These are phyloP conservation scores for Rhamnella rubrinervis DNA, from an alignment of 331 rosid species.

Conservation along the genomic window DNA sequence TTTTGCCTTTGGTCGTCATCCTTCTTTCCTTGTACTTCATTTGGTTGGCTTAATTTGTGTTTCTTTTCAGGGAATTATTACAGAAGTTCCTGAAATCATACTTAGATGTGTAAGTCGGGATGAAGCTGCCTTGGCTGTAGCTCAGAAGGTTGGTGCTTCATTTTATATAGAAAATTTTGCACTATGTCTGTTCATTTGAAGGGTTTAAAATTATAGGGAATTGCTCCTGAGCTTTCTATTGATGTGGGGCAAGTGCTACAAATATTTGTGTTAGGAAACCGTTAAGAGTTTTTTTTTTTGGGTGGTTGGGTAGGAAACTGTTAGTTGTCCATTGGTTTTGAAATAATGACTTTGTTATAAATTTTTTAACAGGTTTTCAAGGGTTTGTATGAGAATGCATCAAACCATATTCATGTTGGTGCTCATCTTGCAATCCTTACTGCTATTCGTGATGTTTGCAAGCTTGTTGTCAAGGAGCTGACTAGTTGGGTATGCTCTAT, in stretches of 20 bases:
- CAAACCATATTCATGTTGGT: constrained; percentile 64
- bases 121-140: constrained; percentile 99
- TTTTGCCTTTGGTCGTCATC: not conserved
- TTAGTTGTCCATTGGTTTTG: not conserved
- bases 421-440: constrained; percentile 82
- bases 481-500: constrained; percentile 85
- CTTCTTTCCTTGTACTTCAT: not conserved
- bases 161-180: constrained; percentile 5
- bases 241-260: not conserved
- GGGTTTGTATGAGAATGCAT: constrained; percentile 79
- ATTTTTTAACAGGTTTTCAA: constrained; percentile 62
- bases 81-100: constrained; percentile 94
- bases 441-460: constrained; percentile 99
- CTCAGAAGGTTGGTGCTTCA: constrained; percentile 69
- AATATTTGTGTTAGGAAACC: not conserved
- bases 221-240: constrained; percentile 11
- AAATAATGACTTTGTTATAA: constrained; percentile 5
- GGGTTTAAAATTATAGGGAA: not conserved
- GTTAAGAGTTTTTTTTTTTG: too few species aligned
- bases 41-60: not conserved
- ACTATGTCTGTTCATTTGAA: constrained; percentile 5
- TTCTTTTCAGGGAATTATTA: constrained; percentile 56
- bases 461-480: constrained; percentile 93
- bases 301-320: not conserved
- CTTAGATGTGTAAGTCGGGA: constrained; percentile 89